phyloP scores from a whole-genome alignment of 1,284 basidiomycete genomes.

The Puccinia hordei region DNA sequence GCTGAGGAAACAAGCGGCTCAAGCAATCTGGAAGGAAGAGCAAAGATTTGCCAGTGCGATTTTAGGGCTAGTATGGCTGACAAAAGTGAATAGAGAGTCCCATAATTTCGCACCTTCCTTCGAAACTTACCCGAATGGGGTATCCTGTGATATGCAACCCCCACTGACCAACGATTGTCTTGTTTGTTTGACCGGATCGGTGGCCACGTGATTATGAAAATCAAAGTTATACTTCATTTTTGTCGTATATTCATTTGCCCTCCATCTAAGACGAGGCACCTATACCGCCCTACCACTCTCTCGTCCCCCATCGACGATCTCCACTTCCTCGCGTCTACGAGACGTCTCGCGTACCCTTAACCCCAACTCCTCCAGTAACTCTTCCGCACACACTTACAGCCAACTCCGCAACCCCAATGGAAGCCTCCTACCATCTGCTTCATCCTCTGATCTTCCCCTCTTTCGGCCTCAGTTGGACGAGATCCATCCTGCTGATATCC shows the following conservation, averaged over 20 bases:
- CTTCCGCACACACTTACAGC: neutral
- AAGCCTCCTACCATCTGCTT: neutral
- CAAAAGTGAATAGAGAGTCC: slow-evolving; percentile 70
- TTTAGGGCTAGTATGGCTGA: slow-evolving; percentile 78
- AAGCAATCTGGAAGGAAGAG: slow-evolving; percentile 84
- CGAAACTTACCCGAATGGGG: neutral
- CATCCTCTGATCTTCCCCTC: slow-evolving; percentile 2
- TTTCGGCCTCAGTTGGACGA: slow-evolving; percentile 6
- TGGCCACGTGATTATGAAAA: neutral
- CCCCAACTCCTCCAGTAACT: neutral
- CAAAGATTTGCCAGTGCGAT: slow-evolving; percentile 77
- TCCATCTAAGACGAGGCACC: slow-evolving; percentile 85
- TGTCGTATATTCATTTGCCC: slow-evolving; percentile 88
- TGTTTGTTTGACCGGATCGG: neutral
- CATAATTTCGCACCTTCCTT: neutral
- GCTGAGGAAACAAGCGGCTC: slow-evolving; percentile 71
- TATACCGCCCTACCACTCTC: slow-evolving; percentile 77
- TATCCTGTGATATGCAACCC: neutral
- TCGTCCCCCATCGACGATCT: slow-evolving; percentile 54
- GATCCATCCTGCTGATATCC: neutral
- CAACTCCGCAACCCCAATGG: neutral
- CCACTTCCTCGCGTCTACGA: neutral
- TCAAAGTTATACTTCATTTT: slow-evolving; percentile 85
- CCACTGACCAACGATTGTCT: neutral
- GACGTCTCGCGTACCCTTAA: neutral